Evolutionary conservation across 345 rosid species (phyloP).

Genomic region (Cardamine resedifolia): DNA sequence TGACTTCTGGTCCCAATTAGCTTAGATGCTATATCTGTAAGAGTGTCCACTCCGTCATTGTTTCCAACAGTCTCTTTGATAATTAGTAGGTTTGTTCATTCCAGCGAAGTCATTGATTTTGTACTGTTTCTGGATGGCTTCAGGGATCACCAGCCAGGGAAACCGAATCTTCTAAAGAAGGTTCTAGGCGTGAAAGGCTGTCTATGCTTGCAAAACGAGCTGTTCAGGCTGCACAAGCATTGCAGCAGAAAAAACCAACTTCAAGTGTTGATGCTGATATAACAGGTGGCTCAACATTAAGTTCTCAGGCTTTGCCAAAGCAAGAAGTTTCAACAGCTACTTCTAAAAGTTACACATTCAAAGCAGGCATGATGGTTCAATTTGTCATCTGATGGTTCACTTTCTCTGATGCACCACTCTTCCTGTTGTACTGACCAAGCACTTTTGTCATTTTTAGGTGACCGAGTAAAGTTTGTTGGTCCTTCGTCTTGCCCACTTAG

Average conservation of each 20-base stretch:
- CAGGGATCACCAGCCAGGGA: constrained; percentile 75
- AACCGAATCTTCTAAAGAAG: constrained; percentile 67
- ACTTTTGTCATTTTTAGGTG: constrained; percentile 59
- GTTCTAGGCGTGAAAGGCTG: constrained; percentile 65
- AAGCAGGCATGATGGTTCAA: constrained; percentile 55
- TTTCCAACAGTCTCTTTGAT: background rate
- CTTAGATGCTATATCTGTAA: constrained; percentile 1
- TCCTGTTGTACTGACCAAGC: constrained; percentile 20
- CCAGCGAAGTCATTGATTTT: constrained; percentile 12
- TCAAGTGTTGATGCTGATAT: constrained; percentile 96
- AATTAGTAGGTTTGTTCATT: constrained; percentile 7
- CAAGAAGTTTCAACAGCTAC: constrained; percentile 94
- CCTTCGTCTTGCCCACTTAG: constrained; percentile 50
- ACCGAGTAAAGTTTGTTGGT: constrained; percentile 78
- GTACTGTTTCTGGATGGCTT: constrained; percentile 30
- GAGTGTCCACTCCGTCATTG: background rate
- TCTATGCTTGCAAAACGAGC: constrained; percentile 60
- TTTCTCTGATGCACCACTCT: constrained; percentile 21
- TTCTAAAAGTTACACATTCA: constrained; percentile 77
- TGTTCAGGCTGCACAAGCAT: constrained; percentile 51
- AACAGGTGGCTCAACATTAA: constrained; percentile 73
- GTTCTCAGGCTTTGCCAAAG: constrained; percentile 75
- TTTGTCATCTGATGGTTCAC: constrained; percentile 8
- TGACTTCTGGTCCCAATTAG: constrained; percentile 10
- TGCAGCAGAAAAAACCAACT: constrained; percentile 77